Evolutionary conservation across 139 green algal species (phyloP), one percentile per base, ranked within the genome.

Genomic region (Picochlorum costavermella): DNA sequence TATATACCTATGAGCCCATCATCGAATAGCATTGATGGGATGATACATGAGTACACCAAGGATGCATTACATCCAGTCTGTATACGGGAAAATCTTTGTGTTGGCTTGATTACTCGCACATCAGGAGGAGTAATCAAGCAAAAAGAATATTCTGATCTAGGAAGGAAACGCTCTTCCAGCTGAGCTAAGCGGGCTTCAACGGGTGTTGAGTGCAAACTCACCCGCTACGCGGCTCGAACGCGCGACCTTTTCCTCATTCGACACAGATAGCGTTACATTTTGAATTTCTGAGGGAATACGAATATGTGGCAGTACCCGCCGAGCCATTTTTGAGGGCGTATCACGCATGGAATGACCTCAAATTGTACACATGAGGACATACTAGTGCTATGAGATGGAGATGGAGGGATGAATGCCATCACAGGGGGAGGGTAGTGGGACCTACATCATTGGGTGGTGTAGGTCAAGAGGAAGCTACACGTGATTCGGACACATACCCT

Each of bases 91-190:
- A 17, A 12, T 12, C 43, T 10, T 49, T 17, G 12, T 49, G 43
- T 17, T 49, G 43, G 10, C 11, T 49, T 49, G 43, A 10, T 12
- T 12, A 49, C 43, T 49, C 11, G 12, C 11, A 49, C 10, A 49
- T 17, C 10, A 49, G 12, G 12, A 49, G 10, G 10, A 10, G 12
- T 49, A 17, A 12, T 12, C 11, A 10, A 26, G 16, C 46, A 20
- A 51, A 20, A 51, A 25, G 17, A 2, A 26, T 23, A 26, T 2
- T 25, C 17, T 51, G 17, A 53, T 53, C 46, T 53, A 53, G 46
- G 46, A 53, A 53, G n/a, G 46, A 53, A 23, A 20, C 46, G 46
- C 46, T 53, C 46, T 53, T 28, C n/a, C 46, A 20, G n/a, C 46
- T 53, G 46, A 53, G 46, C 46, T 53, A 53, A 20, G 46, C 46